phyloP scores from a whole-genome alignment of 1,284 basidiomycete genomes.

The Dichomitus squalens region DNA sequence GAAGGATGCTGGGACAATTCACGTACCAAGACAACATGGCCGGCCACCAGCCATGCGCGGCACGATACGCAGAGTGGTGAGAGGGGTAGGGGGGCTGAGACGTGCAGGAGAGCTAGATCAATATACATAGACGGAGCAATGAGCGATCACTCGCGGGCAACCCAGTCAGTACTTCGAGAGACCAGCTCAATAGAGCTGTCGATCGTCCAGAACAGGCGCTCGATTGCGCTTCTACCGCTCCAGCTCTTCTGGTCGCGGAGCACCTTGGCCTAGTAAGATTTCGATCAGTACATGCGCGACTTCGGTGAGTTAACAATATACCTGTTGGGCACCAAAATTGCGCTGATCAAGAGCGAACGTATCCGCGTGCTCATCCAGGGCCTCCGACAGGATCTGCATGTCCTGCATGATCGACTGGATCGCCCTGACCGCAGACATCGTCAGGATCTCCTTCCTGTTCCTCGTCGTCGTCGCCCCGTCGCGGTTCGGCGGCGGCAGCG shows the following conservation, averaged over 20 bases:
- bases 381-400: slow-evolving; percentile 82
- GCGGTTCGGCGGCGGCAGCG: slow-evolving; percentile 51
- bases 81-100: not conserved
- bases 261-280: slow-evolving; percentile 76
- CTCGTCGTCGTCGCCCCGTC: slow-evolving; percentile 50
- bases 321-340: slow-evolving; percentile 93
- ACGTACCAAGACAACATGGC: not conserved
- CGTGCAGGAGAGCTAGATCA: not conserved
- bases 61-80: not conserved
- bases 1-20: not conserved
- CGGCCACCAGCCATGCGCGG: not conserved
- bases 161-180: slow-evolving; percentile 81
- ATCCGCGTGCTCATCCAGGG: slow-evolving; percentile 87
- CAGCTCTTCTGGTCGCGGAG: slow-evolving; percentile 91
- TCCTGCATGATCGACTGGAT: slow-evolving; percentile 84
- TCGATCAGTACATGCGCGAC: not conserved
- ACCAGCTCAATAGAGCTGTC: slow-evolving; percentile 85
- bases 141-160: slow-evolving; percentile 62
- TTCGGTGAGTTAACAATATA: slow-evolving; percentile 38
- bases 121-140: slow-evolving; percentile 9
- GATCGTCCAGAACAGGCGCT: slow-evolving; percentile 86
- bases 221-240: slow-evolving; percentile 85
- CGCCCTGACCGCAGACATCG: slow-evolving; percentile 70
- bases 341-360: slow-evolving; percentile 88
- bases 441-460: slow-evolving; percentile 76